Conservation (phyloP, 2,329 filamentous ascomycete genomes). For the Eutypella sp. region DNA sequence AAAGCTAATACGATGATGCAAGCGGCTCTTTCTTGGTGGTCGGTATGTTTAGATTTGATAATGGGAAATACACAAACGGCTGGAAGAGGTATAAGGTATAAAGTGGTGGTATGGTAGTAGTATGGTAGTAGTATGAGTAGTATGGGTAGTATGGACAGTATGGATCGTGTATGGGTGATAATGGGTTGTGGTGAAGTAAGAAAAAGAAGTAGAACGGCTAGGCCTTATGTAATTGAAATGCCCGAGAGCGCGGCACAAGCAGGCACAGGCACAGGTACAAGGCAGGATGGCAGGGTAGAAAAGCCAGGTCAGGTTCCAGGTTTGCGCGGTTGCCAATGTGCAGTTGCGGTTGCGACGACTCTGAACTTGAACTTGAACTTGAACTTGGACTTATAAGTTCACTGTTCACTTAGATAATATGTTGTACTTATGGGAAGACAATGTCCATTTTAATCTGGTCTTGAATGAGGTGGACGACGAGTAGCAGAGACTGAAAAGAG, state of each 20-base stretch:
- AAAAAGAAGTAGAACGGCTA: constrained; percentile 33
- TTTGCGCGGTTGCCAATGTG: too few relatives aligned
- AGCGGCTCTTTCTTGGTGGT: constrained; percentile 29
- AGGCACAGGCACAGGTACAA: too few relatives aligned
- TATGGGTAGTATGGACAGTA: too few relatives aligned
- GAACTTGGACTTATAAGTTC: too few relatives aligned
- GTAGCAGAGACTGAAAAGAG: neutral
- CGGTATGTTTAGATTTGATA: constrained; percentile 24
- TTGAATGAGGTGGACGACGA: too few relatives aligned
- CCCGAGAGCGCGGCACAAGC: neutral
- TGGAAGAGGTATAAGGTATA: constrained; percentile 17
- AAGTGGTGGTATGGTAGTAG: too few relatives aligned
- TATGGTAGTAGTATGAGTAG: too few relatives aligned
- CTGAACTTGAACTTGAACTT: neutral
- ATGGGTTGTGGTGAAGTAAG: constrained; percentile 33
- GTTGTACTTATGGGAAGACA: neutral
- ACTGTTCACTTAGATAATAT: too few relatives aligned
- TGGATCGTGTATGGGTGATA: too few relatives aligned
- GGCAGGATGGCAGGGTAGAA: too few relatives aligned
- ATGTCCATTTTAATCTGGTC: neutral
- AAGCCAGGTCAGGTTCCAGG: too few relatives aligned
- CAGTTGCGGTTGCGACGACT: neutral
- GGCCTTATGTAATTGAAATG: constrained; percentile 47
- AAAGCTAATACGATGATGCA: constrained; percentile 32
- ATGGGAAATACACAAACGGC: constrained; percentile 17